These are phyloP conservation scores for Nakazawaea pomicola DNA, from an alignment of 805 yeast genomes.

Conservation along the genomic window DNA sequence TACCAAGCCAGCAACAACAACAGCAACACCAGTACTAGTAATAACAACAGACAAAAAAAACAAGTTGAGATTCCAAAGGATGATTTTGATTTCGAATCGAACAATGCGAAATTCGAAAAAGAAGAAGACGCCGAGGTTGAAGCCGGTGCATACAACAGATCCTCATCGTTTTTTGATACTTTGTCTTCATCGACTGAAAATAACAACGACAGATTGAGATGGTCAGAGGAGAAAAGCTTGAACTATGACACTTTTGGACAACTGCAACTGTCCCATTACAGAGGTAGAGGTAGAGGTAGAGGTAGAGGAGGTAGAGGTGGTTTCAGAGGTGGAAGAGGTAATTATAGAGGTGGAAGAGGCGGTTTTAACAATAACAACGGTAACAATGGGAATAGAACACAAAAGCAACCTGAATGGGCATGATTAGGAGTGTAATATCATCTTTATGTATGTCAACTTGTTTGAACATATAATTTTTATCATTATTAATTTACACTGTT, in stretches of 20 bases:
- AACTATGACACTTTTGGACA: constrained; percentile 86
- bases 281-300: constrained; percentile 44
- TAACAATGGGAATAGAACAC: too few relatives aligned
- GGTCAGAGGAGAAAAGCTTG: constrained; percentile 67
- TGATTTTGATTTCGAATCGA: constrained; percentile 72
- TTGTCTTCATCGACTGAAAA: constrained; percentile 64
- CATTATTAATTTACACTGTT: neutral
- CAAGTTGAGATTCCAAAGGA: constrained; percentile 37
- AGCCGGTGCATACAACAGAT: constrained; percentile 60
- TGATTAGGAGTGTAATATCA: neutral
- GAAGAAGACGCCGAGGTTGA: constrained; percentile 28
- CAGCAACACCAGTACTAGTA: constrained; percentile 17
- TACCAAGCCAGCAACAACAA: constrained; percentile 16
- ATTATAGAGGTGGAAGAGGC: constrained; percentile 16
- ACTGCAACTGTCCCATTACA: constrained; percentile 50
- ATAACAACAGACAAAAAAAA: constrained; percentile 4
- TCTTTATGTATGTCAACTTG: neutral
- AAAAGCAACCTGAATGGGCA: constrained; percentile 17
- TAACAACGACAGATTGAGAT: constrained; percentile 41
- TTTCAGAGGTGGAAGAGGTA: constrained; percentile 25
- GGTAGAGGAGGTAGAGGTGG: constrained; percentile 33
- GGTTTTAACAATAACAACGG: constrained; percentile 8
- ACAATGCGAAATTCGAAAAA: constrained; percentile 66
- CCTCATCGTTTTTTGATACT: constrained; percentile 84
- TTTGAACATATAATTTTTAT: neutral